Base-by-base conservation (phyloP, 2,329 filamentous ascomycete genomes). In the Penicillium fuscoglaucum region DNA sequence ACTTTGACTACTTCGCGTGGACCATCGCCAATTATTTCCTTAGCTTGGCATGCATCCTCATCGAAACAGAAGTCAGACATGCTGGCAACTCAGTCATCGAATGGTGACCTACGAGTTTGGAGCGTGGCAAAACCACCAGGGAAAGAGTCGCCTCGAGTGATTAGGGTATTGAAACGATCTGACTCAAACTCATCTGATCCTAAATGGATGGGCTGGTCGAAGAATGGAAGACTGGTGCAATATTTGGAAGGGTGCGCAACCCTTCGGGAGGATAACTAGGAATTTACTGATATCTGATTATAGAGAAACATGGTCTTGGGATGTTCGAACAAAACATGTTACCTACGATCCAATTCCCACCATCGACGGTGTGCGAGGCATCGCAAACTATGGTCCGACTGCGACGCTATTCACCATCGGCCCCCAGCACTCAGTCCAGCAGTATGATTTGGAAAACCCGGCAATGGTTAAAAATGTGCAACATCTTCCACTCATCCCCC, bases 161-260 rank as follows among this genome's bases (percentile, higher is more conserved):
- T 98, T 59, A 84, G 95, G 61, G 88, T 96, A 29, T 79, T 99
- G 49, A 93, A 91, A 73, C 84, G 90, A 67, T 87, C 87, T 8
- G 92, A 96, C 61, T 87, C 87, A 64, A 87, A 84, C 65, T 79
- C 86, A 35, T 78, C 86, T 3, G 91, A 91, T 1, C 89, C 90
- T 39, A 96, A 96, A 72, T 99, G 95, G 95, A 93, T 97, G 82
- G 90, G 87, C 21, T 99, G 95, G 95, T 98, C 95, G 0, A 98
- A 97, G 78, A 98, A 96, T 78, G 95, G 95, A 40, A 89, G 93
- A 65, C 92, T 99, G 64, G 87, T 99, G 63, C 95, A 99, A 76
- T 93, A 87, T 75, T 90, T 90, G 6, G 91, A 97, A 76, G 87
- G 88, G 93, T 96, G 82, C 79, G 90, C 7, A 55, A 35, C 13